Base-by-base conservation (phyloP, 495 filamentous ascomycete species). In the Aspergillus panamensis region DNA sequence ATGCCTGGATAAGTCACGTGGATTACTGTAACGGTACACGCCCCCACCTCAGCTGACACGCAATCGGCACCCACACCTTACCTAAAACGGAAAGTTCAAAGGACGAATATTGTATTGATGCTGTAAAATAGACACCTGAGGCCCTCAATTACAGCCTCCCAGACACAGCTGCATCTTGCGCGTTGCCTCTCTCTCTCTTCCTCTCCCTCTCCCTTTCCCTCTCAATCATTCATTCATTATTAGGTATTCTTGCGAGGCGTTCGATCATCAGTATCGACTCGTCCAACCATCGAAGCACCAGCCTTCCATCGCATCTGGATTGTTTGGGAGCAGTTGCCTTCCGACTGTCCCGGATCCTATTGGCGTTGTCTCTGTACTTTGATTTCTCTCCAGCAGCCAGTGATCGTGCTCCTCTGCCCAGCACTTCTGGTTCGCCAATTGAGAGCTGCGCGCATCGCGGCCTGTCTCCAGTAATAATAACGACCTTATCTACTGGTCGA, bases 391-490 rank as follows among this genome's bases (percentile, higher is more conserved):
- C 60, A 60, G 55, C 58, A 59, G 51, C 63, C 63, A 65, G 59
- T 65, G 59, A 62, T 65, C 63, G 59, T 57, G 59, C 53, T 58
- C 40, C 58, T 67, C 58, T 62, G 63, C 54, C 64, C 68, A 63
- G 65, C 58, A 69, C 64, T 65, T 74, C 70, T 76, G 73, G 73
- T 76, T 76, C 73, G 73, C 68, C 73, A 73, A 76, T 76, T 73
- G 71, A 64, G 55, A 51, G 58, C 60, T 63, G 65, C 63, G 59
- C 69, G 66, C 72, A 75, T 73, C 63, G 62, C 64, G 60, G 51
- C 50, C 57, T 25, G 57, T 66, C 61, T 53, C 64, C 61, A 66
- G 64, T 63, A 61, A 63, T 61, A 56, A 30, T 32, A 53, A 25
- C 48, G 40, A 32, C 53, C 43, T 25, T 48, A 51, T 52, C 58